phyloP scores from a whole-genome alignment of 2,329 filamentous ascomycete species.

The Fusarium siculi region DNA sequence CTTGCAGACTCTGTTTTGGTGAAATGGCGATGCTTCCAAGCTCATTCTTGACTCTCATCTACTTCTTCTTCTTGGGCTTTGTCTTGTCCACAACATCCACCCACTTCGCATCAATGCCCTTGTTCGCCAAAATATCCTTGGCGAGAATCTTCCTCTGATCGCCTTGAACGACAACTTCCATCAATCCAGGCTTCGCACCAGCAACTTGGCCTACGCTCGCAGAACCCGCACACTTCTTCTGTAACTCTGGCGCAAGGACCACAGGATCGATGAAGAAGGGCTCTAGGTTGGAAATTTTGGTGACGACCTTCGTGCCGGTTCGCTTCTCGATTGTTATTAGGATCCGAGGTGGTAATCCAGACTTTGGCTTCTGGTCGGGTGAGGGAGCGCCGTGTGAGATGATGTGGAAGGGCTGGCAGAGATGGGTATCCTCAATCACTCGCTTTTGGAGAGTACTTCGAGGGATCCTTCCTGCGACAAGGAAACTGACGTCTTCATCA shows the following conservation, averaged over 20 bases:
- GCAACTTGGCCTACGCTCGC: slow-evolving; percentile 38
- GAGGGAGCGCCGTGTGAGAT: slow-evolving; percentile 18
- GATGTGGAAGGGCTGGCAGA: slow-evolving; percentile 36
- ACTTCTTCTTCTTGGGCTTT: slow-evolving; percentile 37
- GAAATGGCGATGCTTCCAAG: too few relatives aligned
- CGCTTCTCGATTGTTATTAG: slow-evolving; percentile 38
- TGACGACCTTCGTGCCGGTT: slow-evolving; percentile 40
- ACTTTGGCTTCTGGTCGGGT: slow-evolving; percentile 35
- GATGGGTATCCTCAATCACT: slow-evolving; percentile 29
- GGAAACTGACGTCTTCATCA: slow-evolving; percentile 28
- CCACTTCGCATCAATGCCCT: slow-evolving; percentile 35
- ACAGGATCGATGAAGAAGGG: slow-evolving; percentile 38
- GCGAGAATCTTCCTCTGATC: slow-evolving; percentile 35
- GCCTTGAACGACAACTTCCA: slow-evolving; percentile 40
- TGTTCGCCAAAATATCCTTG: slow-evolving; percentile 21
- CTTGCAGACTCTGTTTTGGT: too few relatives aligned
- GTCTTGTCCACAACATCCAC: slow-evolving; percentile 38
- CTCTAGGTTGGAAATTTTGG: slow-evolving; percentile 38
- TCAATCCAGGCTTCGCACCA: slow-evolving; percentile 32
- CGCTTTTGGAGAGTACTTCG: slow-evolving; percentile 36
- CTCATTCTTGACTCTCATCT: too few relatives aligned
- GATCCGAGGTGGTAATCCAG: slow-evolving; percentile 29
- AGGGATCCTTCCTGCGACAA: slow-evolving; percentile 33
- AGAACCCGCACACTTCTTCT: slow-evolving; percentile 39
- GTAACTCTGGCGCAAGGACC: slow-evolving; percentile 34